phyloP scores from a whole-genome alignment of 1,284 basidiomycete species.

The Sphaerobolus stellatus region DNA sequence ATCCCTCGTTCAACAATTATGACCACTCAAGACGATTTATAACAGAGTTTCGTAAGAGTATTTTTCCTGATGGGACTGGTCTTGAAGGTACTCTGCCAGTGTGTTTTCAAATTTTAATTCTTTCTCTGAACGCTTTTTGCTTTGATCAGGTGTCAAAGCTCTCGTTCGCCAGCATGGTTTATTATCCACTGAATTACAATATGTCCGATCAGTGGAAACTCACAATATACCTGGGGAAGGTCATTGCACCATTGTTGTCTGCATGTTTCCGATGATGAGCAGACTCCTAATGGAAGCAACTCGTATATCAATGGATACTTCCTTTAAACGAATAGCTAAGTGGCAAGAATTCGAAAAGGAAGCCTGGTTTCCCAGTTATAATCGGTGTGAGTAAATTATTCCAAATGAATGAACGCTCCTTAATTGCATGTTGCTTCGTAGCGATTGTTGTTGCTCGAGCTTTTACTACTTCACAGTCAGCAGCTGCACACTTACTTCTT shows the following conservation, averaged over 20 bases:
- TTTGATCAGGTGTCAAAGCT: neutral
- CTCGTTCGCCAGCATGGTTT: neutral
- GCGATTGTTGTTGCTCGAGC: constrained; percentile 22
- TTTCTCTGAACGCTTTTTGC: neutral
- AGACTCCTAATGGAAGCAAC: constrained; percentile 16
- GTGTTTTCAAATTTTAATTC: too few relatives aligned
- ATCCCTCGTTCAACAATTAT: constrained; percentile 27
- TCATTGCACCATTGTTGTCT: constrained; percentile 19
- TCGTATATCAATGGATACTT: constrained; percentile 24
- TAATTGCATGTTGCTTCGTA: neutral
- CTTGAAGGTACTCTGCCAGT: constrained; percentile 28
- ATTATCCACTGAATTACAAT: constrained; percentile 5
- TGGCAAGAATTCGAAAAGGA: constrained; percentile 31
- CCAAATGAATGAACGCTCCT: neutral
- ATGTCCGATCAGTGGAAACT: constrained; percentile 16
- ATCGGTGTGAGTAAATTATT: constrained; percentile 21
- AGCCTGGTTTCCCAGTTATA: constrained; percentile 20
- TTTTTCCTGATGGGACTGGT: constrained; percentile 24
- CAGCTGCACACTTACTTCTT: constrained; percentile 23
- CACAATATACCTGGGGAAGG: constrained; percentile 1
- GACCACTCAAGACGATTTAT: constrained; percentile 25
- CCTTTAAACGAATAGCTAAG: constrained; percentile 23
- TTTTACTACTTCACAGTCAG: constrained; percentile 26
- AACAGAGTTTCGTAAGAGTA: constrained; percentile 11
- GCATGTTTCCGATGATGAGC: constrained; percentile 25